A percentile compares a stretch with the other conserved stretches of the same genome.
These are phyloP conservation scores for Ustulina deusta DNA, from an alignment of 2,329 filamentous ascomycete species.

Conservation along the genomic window DNA sequence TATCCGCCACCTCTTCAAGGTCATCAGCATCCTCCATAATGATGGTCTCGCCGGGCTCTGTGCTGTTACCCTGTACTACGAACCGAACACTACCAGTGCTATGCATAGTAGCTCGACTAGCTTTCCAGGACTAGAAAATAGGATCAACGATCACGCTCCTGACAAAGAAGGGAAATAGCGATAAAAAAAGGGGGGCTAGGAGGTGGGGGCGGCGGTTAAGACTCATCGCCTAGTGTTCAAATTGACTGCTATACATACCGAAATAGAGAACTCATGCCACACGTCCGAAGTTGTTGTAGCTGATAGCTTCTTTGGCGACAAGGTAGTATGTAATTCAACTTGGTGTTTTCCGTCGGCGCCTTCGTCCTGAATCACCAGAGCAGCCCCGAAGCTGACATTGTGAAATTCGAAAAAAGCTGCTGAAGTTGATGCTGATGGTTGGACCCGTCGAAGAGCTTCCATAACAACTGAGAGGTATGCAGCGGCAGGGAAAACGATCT, in stretches of 20 bases:
- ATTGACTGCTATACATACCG: slow-evolving; percentile 24
- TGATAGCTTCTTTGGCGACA: slow-evolving; percentile 25
- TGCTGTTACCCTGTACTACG: too few relatives aligned
- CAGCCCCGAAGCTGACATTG: slow-evolving; percentile 15
- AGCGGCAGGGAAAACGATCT: slow-evolving; percentile 19
- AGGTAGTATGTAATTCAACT: slow-evolving; percentile 26
- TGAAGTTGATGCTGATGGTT: background rate
- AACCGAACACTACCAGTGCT: too few relatives aligned
- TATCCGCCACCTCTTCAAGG: slow-evolving; percentile 2
- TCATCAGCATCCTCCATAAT: too few relatives aligned
- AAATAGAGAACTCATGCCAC: slow-evolving; percentile 41
- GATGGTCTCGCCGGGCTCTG: too few relatives aligned
- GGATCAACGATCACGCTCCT: too few relatives aligned
- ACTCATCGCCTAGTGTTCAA: too few relatives aligned
- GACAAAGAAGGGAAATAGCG: too few relatives aligned
- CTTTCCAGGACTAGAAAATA: too few relatives aligned
- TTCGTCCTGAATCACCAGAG: slow-evolving; percentile 15
- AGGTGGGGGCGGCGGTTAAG: too few relatives aligned
- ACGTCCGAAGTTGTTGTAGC: background rate
- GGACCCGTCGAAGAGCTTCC: slow-evolving; percentile 1
- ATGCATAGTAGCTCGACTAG: too few relatives aligned
- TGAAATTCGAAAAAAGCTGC: slow-evolving; percentile 6
- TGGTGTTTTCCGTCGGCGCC: background rate
- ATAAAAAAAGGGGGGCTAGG: slow-evolving; percentile 6
- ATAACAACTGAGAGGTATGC: slow-evolving; percentile 20